A percentile compares a stretch with the other conserved stretches of the same genome.
These are phyloP conservation scores for Cystobasidium ongulense DNA, from an alignment of 768 basidiomycete species.

Conservation along the genomic window DNA sequence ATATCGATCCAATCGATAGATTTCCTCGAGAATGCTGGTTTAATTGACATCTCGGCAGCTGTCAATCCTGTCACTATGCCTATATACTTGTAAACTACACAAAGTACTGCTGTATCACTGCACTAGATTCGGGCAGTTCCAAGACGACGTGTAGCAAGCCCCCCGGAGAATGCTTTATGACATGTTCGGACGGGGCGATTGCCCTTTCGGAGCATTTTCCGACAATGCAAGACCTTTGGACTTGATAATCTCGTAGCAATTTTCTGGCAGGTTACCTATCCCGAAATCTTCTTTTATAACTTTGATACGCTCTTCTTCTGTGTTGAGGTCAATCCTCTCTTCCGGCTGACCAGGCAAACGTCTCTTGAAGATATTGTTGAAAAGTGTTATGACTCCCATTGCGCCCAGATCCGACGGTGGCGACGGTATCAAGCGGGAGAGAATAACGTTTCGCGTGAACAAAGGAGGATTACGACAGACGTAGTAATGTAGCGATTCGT, in stretches of 20 bases:
- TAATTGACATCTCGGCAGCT: not conserved
- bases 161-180: not conserved
- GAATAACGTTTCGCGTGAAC: not conserved
- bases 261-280: not conserved
- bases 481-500: slow-evolving; percentile 1
- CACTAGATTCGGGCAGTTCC: not conserved
- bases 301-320: not conserved
- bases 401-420: not conserved
- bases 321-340: not conserved
- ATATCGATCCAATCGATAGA: slow-evolving; percentile 10
- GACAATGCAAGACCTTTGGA: not conserved
- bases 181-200: not conserved
- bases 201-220: not conserved
- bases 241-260: not conserved
- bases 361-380: not conserved
- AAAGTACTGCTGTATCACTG: not conserved
- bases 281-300: not conserved
- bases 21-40: slow-evolving; percentile 37
- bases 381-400: not conserved
- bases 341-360: not conserved
- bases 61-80: slow-evolving; percentile 30
- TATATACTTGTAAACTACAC: not conserved
- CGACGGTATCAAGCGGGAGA: not conserved
- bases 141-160: not conserved
- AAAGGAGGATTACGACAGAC: not conserved